These are phyloP conservation scores for Ambispora gerdemannii DNA, from an alignment of 192 early-diverging fungal genomes.

Conservation along the genomic window DNA sequence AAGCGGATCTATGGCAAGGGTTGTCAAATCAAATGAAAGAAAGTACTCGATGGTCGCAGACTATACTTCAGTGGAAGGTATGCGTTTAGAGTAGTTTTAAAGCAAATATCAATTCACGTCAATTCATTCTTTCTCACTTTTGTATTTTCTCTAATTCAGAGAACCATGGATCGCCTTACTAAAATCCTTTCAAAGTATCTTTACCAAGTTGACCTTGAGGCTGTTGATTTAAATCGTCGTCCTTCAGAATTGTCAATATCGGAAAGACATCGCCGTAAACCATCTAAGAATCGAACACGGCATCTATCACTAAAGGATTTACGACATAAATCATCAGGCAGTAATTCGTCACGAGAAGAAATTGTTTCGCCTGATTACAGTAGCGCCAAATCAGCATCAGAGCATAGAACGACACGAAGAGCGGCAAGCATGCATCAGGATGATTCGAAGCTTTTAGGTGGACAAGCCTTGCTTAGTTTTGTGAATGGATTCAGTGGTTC, in stretches of 20 bases:
- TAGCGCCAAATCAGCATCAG: background rate
- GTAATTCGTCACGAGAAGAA: constrained; percentile 30
- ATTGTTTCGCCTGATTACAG: background rate
- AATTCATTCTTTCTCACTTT: constrained; percentile 1
- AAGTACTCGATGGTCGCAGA: constrained; percentile 57
- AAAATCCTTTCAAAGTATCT: constrained; percentile 53
- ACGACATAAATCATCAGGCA: constrained; percentile 28
- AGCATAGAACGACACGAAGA: constrained; percentile 18
- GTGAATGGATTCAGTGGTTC: constrained; percentile 12
- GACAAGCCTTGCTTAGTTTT: constrained; percentile 21
- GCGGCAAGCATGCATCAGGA: constrained; percentile 33
- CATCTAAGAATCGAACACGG: constrained; percentile 25
- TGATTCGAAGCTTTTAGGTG: constrained; percentile 15
- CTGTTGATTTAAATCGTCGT: constrained; percentile 26
- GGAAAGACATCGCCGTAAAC: constrained; percentile 21
- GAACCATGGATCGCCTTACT: constrained; percentile 60
- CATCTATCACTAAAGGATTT: constrained; percentile 18
- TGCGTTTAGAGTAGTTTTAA: constrained; percentile 7
- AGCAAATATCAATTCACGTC: background rate
- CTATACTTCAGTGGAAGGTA: constrained; percentile 67
- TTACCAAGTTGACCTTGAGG: constrained; percentile 63
- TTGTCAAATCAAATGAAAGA: constrained; percentile 47
- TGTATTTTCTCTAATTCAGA: constrained; percentile 40
- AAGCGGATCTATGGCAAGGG: constrained; percentile 56
- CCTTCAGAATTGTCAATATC: constrained; percentile 12